These are phyloP conservation scores for Erucastrum elatum DNA, from an alignment of 345 rosid species.

Conservation along the genomic window DNA sequence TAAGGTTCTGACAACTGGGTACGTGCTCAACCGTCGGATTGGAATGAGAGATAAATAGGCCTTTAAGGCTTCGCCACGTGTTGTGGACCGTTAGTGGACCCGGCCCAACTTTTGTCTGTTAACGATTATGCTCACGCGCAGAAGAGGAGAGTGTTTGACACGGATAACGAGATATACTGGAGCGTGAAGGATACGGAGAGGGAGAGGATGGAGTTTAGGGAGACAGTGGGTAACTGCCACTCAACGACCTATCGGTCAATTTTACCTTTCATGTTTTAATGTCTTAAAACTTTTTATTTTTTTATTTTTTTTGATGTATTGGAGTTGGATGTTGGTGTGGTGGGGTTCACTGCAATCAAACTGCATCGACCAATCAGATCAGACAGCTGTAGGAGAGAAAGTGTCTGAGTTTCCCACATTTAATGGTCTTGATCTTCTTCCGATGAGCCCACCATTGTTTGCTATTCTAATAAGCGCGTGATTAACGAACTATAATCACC, in stretches of 20 bases:
- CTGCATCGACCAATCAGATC: slow-evolving; percentile 37
- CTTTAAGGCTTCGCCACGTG: slow-evolving; percentile 37
- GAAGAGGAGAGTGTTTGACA: not conserved
- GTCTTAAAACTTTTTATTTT: not conserved
- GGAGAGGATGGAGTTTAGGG: not conserved
- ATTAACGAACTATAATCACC: slow-evolving; percentile 22
- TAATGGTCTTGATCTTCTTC: slow-evolving; percentile 35
- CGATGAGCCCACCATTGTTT: slow-evolving; percentile 20
- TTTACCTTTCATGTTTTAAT: slow-evolving; percentile 6
- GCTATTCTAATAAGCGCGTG: slow-evolving; percentile 8
- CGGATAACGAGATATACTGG: not conserved
- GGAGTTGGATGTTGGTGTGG: slow-evolving; percentile 27
- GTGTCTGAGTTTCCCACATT: slow-evolving; percentile 22
- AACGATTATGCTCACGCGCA: slow-evolving; percentile 11
- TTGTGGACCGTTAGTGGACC: slow-evolving; percentile 45
- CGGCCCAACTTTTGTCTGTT: not conserved
- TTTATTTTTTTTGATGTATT: not conserved
- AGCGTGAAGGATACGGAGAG: slow-evolving; percentile 1
- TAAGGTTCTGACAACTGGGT: slow-evolving; percentile 41
- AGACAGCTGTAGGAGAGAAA: slow-evolving; percentile 21
- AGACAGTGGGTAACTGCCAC: slow-evolving; percentile 42
- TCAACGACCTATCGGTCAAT: slow-evolving; percentile 40
- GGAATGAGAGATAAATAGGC: slow-evolving; percentile 31
- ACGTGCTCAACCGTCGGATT: slow-evolving; percentile 36
- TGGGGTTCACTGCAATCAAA: slow-evolving; percentile 34